Evolutionary conservation across 2,329 filamentous ascomycete genomes (phyloP), one percentile per base, ranked within the genome.

Genomic region (Colletotrichum sp.): DNA sequence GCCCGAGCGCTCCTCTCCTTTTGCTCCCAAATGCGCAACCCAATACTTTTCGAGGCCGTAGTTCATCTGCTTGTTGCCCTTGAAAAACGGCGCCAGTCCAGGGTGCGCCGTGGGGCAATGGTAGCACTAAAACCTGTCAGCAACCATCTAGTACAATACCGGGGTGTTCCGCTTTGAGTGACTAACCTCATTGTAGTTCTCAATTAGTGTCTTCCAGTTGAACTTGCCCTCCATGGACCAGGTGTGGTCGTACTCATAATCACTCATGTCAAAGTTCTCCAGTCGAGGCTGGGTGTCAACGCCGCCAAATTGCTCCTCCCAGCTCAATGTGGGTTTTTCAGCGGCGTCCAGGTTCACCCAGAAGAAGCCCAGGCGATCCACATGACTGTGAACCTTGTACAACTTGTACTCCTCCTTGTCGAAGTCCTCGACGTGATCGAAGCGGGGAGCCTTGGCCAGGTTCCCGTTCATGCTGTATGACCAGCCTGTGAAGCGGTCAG

Each of bases 271-370:
- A 64, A 80, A 80, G 4, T 77, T 76, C 16, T 75, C 70, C 29
- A 79, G 74, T 29, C 79, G 61, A 16, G 76, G 72, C 61, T 78
- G 77, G 36, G 75, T 73, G 59, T 82, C 80, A 4, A 80, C 77
- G 1, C 65, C 71, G 13, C 63, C 77, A 69, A 87, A 85, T 72
- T 88, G 83, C 15, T 86, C 83, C 77, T 84, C 83, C 87, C 87
- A 89, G 16, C 81, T 70, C 15, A 87, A 79, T 57, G 85, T 83
- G 3, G 79, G 87, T 76, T 76, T 80, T 66, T 76, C 82, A 1
- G 57, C 69, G n/a, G 81, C 79, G 70, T 90, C 87, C 25, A 90
- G 78, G 78, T 90, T 90, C 69, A 89, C 83, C 86, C 87, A 90
- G 57, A 90, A 80, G 77, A 90, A 89, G 11, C 87, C 87, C 39